Percentiles rank a stretch among this genome's conserved stretches.
phyloP scores from a whole-genome alignment of 2,329 filamentous ascomycete genomes.

The Bipolaris oryzae region DNA sequence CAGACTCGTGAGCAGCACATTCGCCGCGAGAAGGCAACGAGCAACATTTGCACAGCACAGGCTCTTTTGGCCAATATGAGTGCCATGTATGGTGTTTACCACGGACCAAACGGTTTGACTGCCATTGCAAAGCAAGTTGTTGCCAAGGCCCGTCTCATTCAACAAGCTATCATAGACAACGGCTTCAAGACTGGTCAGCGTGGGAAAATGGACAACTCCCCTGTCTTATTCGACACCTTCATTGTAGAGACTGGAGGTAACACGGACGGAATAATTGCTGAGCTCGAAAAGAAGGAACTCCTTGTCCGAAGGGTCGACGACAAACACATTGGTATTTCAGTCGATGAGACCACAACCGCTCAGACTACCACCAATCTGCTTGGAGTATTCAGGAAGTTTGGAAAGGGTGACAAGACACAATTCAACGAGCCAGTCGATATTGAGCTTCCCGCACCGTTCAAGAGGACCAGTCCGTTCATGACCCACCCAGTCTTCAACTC shows the following conservation, averaged over 20 bases:
- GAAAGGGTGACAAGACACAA: slow-evolving; percentile 26
- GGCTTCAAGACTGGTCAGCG: slow-evolving; percentile 68
- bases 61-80: slow-evolving; percentile 95
- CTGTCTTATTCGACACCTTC: slow-evolving; percentile 79
- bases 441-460: slow-evolving; percentile 61
- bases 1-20: slow-evolving; percentile 98
- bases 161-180: slow-evolving; percentile 65
- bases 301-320: slow-evolving; percentile 67
- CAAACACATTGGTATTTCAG: slow-evolving; percentile 71
- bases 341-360: slow-evolving; percentile 74
- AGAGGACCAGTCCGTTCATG: slow-evolving; percentile 75
- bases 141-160: slow-evolving; percentile 71
- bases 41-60: slow-evolving; percentile 96
- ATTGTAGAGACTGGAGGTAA: slow-evolving; percentile 62
- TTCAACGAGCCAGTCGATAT: slow-evolving; percentile 24
- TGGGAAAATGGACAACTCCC: slow-evolving; percentile 62
- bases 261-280: slow-evolving; percentile 59
- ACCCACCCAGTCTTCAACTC: slow-evolving; percentile 94
- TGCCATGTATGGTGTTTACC: slow-evolving; percentile 92
- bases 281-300: slow-evolving; percentile 59
- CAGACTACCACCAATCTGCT: slow-evolving; percentile 64
- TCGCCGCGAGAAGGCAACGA: slow-evolving; percentile 92
- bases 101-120: slow-evolving; percentile 82
- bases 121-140: slow-evolving; percentile 81
- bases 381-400: slow-evolving; percentile 59